Conservation (phyloP, 495 filamentous ascomycete species). For the Penicillium cinerascens region DNA sequence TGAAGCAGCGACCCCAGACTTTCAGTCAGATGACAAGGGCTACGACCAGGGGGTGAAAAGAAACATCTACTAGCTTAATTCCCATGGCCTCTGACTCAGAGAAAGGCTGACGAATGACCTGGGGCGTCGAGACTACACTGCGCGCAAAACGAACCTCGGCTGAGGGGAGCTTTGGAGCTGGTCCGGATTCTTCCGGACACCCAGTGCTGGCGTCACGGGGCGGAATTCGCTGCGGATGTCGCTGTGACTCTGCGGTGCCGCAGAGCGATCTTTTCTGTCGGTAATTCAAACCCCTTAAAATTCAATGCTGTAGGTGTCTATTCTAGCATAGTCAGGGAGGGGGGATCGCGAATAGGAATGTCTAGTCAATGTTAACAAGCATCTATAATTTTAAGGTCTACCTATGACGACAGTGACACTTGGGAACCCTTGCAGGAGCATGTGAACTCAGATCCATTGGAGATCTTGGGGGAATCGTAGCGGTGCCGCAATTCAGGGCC, state of each 20-base stretch:
- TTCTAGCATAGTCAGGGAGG: not conserved
- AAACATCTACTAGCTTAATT: not conserved
- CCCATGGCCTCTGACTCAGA: slow-evolving; percentile 10
- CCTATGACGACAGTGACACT: slow-evolving; percentile 19
- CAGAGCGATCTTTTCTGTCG: not conserved
- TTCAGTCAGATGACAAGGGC: not conserved
- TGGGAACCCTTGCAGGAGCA: slow-evolving; percentile 1
- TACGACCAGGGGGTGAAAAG: not conserved
- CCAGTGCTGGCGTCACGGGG: not conserved
- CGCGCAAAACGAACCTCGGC: slow-evolving; percentile 27
- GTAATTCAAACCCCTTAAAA: slow-evolving; percentile 8
- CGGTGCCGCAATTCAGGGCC: slow-evolving; percentile 7
- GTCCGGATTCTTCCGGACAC: slow-evolving; percentile 29
- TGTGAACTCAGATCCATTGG: slow-evolving; percentile 25
- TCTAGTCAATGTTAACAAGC: not conserved
- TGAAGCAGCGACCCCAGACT: not conserved
- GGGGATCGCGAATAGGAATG: not conserved
- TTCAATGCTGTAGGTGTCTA: not conserved
- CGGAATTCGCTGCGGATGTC: slow-evolving; percentile 10
- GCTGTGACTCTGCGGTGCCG: not conserved
- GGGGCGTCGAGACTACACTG: not conserved
- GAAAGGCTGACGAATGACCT: slow-evolving; percentile 8
- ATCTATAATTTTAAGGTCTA: not conserved
- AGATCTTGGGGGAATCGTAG: slow-evolving; percentile 10
- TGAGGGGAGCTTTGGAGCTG: slow-evolving; percentile 22